Percentiles rank a stretch among this genome's conserved stretches.
Evolutionary conservation across 2,329 filamentous ascomycete species (phyloP).

Genomic region (Colletotrichum abscissum): DNA sequence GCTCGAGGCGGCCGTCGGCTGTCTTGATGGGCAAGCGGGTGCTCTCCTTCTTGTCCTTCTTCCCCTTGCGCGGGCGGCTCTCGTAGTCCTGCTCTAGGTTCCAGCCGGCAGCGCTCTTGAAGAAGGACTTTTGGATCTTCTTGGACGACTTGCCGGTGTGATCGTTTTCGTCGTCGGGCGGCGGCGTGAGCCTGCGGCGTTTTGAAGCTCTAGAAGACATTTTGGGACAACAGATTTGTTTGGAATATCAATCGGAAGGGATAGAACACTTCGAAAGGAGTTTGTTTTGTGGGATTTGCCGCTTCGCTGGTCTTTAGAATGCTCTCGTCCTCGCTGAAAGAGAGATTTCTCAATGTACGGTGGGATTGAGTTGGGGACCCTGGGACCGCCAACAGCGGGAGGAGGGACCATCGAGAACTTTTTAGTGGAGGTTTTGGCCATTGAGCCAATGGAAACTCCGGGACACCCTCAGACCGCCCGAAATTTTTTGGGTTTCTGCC

Average conservation of each 20-base stretch:
- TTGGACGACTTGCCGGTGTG: constrained; percentile 42
- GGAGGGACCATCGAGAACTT: constrained; percentile 31
- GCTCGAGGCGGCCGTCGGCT: constrained; percentile 77
- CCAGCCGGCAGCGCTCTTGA: constrained; percentile 84
- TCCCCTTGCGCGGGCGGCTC: constrained; percentile 78
- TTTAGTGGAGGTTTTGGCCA: constrained; percentile 36
- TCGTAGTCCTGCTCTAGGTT: constrained; percentile 94
- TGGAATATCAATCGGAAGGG: not conserved
- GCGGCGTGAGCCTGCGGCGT: constrained; percentile 68
- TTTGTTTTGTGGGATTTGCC: not conserved
- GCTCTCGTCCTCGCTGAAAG: constrained; percentile 3
- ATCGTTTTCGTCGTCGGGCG: constrained; percentile 56
- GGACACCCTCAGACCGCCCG: constrained; percentile 39
- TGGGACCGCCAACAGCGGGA: constrained; percentile 21
- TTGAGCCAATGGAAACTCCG: constrained; percentile 34
- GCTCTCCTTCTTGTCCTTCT: constrained; percentile 77
- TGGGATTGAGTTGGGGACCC: constrained; percentile 10
- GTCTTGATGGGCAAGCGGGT: constrained; percentile 89
- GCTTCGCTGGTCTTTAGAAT: not conserved
- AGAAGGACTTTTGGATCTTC: constrained; percentile 72
- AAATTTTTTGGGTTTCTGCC: constrained; percentile 43
- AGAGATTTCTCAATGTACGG: constrained; percentile 31
- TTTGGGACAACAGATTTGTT: not conserved
- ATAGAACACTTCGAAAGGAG: not conserved
- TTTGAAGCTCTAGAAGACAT: constrained; percentile 66